These are phyloP conservation scores for Elsinoe ampelina DNA, from an alignment of 2,329 filamentous ascomycete genomes.

Conservation along the genomic window DNA sequence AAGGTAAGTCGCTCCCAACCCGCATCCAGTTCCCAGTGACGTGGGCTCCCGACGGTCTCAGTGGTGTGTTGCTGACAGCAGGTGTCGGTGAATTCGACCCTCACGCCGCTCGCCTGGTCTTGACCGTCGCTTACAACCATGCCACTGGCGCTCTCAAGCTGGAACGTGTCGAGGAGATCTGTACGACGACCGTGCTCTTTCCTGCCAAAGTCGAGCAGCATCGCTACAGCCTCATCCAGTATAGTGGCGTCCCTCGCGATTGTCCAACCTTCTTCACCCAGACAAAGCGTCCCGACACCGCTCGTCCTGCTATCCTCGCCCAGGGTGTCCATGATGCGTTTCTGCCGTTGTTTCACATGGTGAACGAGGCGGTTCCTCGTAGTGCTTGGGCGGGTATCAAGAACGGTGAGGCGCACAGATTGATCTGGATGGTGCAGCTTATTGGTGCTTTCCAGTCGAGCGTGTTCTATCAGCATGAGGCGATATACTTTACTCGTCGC, in stretches of 20 bases:
- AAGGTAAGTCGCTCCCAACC: background rate
- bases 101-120: background rate
- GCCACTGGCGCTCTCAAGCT: background rate
- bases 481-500: background rate
- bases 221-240: background rate
- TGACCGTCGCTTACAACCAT: slow-evolving; percentile 1
- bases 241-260: background rate
- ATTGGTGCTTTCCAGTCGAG: background rate
- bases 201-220: background rate
- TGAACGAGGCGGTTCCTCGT: background rate
- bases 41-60: background rate
- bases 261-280: background rate
- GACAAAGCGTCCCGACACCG: background rate
- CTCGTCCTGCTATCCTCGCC: background rate
- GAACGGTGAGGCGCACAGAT: background rate
- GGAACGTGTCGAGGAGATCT: slow-evolving; percentile 1
- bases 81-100: background rate
- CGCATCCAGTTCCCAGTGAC: background rate
- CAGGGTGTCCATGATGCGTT: background rate
- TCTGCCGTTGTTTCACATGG: background rate
- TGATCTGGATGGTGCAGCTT: background rate
- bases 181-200: background rate
- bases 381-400: background rate
- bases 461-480: background rate
- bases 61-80: background rate